Conservation (phyloP, 148 eudicot genomes). For the Nyssa sinensis region DNA sequence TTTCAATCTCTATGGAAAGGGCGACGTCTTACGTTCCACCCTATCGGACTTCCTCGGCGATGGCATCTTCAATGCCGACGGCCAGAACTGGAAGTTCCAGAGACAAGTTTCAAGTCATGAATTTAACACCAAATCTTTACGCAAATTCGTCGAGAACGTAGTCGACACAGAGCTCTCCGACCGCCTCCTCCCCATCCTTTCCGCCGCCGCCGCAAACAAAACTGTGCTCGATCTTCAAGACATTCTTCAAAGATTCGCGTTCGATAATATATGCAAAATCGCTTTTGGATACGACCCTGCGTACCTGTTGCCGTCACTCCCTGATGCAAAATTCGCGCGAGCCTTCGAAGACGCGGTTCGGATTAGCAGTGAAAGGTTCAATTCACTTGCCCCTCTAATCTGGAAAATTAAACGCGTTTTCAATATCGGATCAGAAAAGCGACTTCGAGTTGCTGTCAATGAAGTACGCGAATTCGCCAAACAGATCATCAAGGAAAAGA, state of each 20-base stretch:
- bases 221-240: constrained; percentile 40
- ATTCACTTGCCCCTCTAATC: constrained; percentile 13
- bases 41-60: constrained; percentile 35
- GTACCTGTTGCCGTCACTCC: constrained; percentile 30
- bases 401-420: constrained; percentile 36
- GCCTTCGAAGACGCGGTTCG: constrained; percentile 28
- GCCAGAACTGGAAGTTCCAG: constrained; percentile 38
- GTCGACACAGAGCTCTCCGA: constrained; percentile 32
- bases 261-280: constrained; percentile 44
- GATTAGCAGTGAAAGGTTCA: constrained; percentile 24
- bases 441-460: constrained; percentile 9
- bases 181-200: constrained; percentile 31
- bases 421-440: constrained; percentile 30
- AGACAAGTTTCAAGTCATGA: constrained; percentile 42
- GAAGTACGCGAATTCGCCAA: constrained; percentile 33
- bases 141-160: constrained; percentile 37
- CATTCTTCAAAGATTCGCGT: constrained; percentile 36
- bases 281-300: constrained; percentile 48
- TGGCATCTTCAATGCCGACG: constrained; percentile 42
- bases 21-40: not conserved
- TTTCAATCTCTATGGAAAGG: constrained; percentile 31
- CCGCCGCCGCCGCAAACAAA: constrained; percentile 10
- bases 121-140: constrained; percentile 35
- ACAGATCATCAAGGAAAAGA: constrained; percentile 26
- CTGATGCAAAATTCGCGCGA: constrained; percentile 26